Conservation (phyloP, 768 basidiomycete species). For the Russula sp. region DNA sequence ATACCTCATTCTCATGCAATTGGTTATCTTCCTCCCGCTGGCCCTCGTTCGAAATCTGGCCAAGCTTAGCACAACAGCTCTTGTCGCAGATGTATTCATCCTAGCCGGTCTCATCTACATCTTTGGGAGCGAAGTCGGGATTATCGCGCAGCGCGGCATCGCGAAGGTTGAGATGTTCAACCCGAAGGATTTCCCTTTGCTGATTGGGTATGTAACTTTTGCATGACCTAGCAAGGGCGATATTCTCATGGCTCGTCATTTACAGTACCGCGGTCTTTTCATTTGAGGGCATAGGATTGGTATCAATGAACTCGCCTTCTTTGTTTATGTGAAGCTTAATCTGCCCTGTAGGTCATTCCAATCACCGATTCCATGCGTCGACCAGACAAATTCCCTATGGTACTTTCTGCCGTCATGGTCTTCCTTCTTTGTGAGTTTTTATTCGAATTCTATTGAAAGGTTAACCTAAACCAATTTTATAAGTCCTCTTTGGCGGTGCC, state of each 20-base stretch:
- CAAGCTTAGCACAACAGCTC: slow-evolving; percentile 86
- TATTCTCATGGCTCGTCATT: slow-evolving; percentile 8
- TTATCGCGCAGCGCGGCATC: slow-evolving; percentile 63
- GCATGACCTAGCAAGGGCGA: background rate
- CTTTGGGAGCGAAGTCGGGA: slow-evolving; percentile 73
- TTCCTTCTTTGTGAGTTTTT: slow-evolving; percentile 56
- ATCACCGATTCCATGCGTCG: slow-evolving; percentile 97
- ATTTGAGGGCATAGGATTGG: slow-evolving; percentile 95
- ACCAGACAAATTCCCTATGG: slow-evolving; percentile 86
- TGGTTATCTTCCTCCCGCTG: slow-evolving; percentile 84
- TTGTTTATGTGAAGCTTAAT: background rate
- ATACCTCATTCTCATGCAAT: slow-evolving; percentile 78
- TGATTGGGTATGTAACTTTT: slow-evolving; percentile 65
- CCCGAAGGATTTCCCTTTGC: slow-evolving; percentile 77
- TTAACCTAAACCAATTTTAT: background rate
- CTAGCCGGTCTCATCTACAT: slow-evolving; percentile 82
- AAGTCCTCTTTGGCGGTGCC: slow-evolving; percentile 82
- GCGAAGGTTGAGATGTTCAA: slow-evolving; percentile 87
- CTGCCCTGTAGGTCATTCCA: slow-evolving; percentile 63
- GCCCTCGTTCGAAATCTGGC: slow-evolving; percentile 91
- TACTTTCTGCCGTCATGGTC: slow-evolving; percentile 88
- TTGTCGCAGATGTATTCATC: slow-evolving; percentile 94
- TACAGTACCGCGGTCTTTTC: slow-evolving; percentile 95
- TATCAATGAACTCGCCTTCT: slow-evolving; percentile 32
- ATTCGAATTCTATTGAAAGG: background rate